Conservation (phyloP, 2,329 filamentous ascomycete genomes). For the Alternaria metachromatica region DNA sequence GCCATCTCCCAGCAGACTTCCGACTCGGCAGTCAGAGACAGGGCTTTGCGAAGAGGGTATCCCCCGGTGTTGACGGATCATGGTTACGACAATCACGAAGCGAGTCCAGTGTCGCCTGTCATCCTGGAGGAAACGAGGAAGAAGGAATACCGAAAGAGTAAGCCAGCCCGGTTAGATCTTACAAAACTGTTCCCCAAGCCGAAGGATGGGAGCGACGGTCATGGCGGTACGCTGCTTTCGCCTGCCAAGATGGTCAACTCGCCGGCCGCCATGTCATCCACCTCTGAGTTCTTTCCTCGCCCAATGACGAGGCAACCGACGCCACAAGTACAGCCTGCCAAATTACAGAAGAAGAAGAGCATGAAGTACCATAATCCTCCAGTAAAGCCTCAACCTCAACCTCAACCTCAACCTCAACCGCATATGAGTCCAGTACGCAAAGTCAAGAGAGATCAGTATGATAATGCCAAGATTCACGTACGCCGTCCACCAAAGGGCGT, state of each 20-base stretch:
- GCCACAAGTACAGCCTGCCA: conserved; percentile 23
- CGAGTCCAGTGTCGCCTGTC: conserved; percentile 31
- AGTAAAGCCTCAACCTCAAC: conserved; percentile 10
- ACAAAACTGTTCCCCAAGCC: conserved; percentile 52
- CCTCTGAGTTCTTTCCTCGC: conserved; percentile 46
- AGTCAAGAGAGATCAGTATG: conserved; percentile 49
- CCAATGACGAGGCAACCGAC: conserved; percentile 42
- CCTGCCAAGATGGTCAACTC: conserved; percentile 51
- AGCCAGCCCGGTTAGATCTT: conserved; percentile 50
- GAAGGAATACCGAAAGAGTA: conserved; percentile 39
- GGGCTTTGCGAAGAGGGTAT: conserved; percentile 50
- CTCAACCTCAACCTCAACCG: background rate
- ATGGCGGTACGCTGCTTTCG: conserved; percentile 40
- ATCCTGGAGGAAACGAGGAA: conserved; percentile 26
- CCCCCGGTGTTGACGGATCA: conserved; percentile 32
- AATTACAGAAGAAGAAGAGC: conserved; percentile 32
- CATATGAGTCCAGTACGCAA: conserved; percentile 35
- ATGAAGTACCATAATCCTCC: conserved; percentile 25
- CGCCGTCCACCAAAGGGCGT: conserved; percentile 57
- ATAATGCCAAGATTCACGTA: conserved; percentile 56
- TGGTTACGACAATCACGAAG: conserved; percentile 15
- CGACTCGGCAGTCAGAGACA: conserved; percentile 53
- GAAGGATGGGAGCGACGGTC: conserved; percentile 28
- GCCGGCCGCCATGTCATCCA: conserved; percentile 48
- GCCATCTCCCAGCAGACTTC: conserved; percentile 55